Percentiles rank a stretch among this genome's conserved stretches.
phyloP scores from a whole-genome alignment of 768 basidiomycete genomes.

The Sarcodon sp. region DNA sequence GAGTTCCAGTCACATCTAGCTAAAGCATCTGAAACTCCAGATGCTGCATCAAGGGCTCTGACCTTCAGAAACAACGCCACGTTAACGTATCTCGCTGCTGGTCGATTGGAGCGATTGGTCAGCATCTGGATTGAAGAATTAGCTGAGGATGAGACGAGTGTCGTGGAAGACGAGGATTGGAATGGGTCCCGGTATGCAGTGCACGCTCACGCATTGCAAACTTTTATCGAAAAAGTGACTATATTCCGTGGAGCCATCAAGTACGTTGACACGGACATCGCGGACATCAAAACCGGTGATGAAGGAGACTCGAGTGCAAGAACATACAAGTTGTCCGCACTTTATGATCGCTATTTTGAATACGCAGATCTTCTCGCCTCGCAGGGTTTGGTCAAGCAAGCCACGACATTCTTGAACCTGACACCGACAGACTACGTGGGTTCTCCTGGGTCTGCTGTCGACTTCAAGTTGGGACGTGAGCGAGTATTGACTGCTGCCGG shows the following conservation, averaged over 20 bases:
- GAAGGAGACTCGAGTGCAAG: slow-evolving; percentile 32
- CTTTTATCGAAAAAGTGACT: slow-evolving; percentile 93
- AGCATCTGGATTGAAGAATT: slow-evolving; percentile 90
- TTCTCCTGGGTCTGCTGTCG: slow-evolving; percentile 24
- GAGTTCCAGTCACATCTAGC: slow-evolving; percentile 71
- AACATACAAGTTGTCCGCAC: slow-evolving; percentile 67
- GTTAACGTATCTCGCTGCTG: slow-evolving; percentile 86
- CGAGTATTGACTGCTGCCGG: slow-evolving; percentile 30
- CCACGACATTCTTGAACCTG: slow-evolving; percentile 63
- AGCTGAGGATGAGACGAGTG: slow-evolving; percentile 62
- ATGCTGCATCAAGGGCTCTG: slow-evolving; percentile 25
- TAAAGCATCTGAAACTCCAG: slow-evolving; percentile 33
- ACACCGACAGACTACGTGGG: slow-evolving; percentile 74
- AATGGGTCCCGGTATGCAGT: slow-evolving; percentile 57
- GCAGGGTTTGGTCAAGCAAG: slow-evolving; percentile 82
- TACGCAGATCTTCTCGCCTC: slow-evolving; percentile 87
- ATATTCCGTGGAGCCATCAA: slow-evolving; percentile 82
- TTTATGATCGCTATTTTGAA: slow-evolving; percentile 93
- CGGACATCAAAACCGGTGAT: slow-evolving; percentile 17
- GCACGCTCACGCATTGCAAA: slow-evolving; percentile 78
- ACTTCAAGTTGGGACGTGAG: slow-evolving; percentile 31
- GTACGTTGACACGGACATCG: slow-evolving; percentile 67
- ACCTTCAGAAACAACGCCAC: slow-evolving; percentile 79
- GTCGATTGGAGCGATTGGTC: slow-evolving; percentile 75
- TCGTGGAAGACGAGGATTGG: slow-evolving; percentile 25